Evolutionary conservation across 345 rosid species (phyloP).

Genomic region (Linum usitatissimum): DNA sequence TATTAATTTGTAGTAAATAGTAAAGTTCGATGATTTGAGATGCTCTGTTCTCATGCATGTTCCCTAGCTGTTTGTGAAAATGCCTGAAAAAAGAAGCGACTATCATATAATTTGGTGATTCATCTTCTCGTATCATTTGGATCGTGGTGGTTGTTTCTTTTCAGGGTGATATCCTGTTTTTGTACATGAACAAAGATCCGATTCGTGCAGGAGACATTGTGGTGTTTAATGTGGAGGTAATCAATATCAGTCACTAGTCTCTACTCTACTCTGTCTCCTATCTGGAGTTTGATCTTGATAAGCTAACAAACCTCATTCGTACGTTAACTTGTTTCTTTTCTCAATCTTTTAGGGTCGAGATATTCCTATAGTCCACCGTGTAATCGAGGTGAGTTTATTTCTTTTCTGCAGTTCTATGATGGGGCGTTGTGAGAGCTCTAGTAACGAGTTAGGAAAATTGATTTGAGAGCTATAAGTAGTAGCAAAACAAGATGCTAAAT

Average conservation of each 20-base stretch:
- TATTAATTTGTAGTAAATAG: too few relatives aligned
- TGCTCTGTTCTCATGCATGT: background rate
- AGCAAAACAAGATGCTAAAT: too few relatives aligned
- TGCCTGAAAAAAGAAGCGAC: slow-evolving; percentile 18
- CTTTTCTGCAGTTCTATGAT: slow-evolving; percentile 1
- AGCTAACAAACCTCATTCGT: background rate
- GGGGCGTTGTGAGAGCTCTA: background rate
- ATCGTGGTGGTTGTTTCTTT: slow-evolving; percentile 8
- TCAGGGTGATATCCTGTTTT: slow-evolving; percentile 69
- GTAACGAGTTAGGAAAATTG: background rate
- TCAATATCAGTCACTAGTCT: background rate
- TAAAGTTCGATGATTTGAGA: background rate
- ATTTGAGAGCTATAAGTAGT: too few relatives aligned
- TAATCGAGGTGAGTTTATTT: slow-evolving; percentile 28
- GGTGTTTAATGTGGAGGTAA: slow-evolving; percentile 51
- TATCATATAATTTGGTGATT: background rate
- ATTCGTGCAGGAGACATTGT: slow-evolving; percentile 63
- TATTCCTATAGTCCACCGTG: slow-evolving; percentile 46
- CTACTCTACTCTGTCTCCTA: background rate
- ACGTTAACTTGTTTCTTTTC: slow-evolving; percentile 1
- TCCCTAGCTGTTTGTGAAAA: slow-evolving; percentile 25
- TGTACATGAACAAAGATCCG: slow-evolving; percentile 53
- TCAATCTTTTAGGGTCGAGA: slow-evolving; percentile 27
- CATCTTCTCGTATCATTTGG: background rate
- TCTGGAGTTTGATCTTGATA: too few relatives aligned